Base-by-base conservation (phyloP, 345 rosid genomes). In the Salix purpurea region DNA sequence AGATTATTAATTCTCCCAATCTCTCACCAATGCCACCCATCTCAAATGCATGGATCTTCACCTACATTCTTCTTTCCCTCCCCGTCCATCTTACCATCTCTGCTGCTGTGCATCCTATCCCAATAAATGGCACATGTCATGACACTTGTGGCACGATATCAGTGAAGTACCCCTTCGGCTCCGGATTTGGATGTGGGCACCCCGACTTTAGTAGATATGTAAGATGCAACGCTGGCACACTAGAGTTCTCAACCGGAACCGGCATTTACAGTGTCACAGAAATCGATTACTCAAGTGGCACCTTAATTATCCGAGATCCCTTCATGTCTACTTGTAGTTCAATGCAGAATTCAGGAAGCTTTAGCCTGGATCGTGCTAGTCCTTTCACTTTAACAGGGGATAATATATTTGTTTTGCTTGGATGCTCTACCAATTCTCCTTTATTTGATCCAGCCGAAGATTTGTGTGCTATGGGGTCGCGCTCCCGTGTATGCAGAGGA, bases 331-430 rank as follows among this genome's bases (percentile, higher is more conserved):
- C 89, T 62, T 90, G 94, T 74, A 77, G 81, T 69, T 90, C 89
- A 48, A 88, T 86, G 92, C 91, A 87, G 82, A 83, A 87, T 77
- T 87, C 92, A 4, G 94, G 94, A 52, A 83, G 90, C 70, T 90
- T 90, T 73, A 81, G 83, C 87, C 77, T 88, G 78, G 92, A 88
- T 64, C 76, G 79, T 7, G 74, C 87, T 19, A 86, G 89, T 78
- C 92, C 92, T 2, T 90, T 90, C 84, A 65, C 84, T n/a, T 54
- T 88, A 36, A 84, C 87, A 7, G 72, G 79, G 9, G 81, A 80
- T 28, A 85, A 90, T 67, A 85, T 88, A 64, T 87, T 90, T 58
- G 90, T 84, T 32, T 75, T 90, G 84, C 89, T 90, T 4, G 91
- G 92, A 4, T 90, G 94, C 77, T 90, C 94, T 46, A 84, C 84